A percentile compares a stretch with the other conserved stretches of the same genome.
Evolutionary conservation across 1,284 basidiomycete species (phyloP).

Genomic region (Cryptococcus sp.): DNA sequence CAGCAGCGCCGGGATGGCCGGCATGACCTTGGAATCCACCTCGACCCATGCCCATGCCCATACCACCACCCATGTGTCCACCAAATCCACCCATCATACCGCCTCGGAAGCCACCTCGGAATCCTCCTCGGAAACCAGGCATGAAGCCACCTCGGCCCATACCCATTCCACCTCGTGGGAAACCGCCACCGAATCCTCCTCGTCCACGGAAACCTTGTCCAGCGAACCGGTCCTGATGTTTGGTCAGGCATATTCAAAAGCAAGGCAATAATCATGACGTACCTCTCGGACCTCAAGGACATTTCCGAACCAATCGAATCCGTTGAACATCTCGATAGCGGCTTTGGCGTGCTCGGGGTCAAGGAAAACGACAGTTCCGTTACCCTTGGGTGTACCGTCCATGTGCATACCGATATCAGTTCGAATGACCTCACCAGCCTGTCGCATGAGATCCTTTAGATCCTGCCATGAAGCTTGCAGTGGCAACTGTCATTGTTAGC

Average conservation of each 20-base stretch:
- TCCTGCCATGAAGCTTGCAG: constrained; percentile 98
- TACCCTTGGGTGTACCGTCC: constrained; percentile 90
- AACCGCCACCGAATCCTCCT: constrained; percentile 40
- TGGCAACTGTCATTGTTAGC: constrained; percentile 60
- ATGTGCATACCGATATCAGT: constrained; percentile 89
- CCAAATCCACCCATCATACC: constrained; percentile 56
- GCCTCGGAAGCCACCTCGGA: constrained; percentile 52
- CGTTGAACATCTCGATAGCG: constrained; percentile 91
- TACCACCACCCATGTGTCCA: constrained; percentile 50
- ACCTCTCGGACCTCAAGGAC: constrained; percentile 89
- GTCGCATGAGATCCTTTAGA: constrained; percentile 92
- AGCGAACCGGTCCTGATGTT: constrained; percentile 70
- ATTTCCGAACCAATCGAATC: constrained; percentile 89
- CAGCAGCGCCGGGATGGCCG: constrained; percentile 40
- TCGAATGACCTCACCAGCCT: constrained; percentile 86
- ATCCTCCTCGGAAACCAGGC: constrained; percentile 19
- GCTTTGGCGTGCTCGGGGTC: constrained; percentile 82
- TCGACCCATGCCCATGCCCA: constrained; percentile 51
- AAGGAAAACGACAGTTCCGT: constrained; percentile 91
- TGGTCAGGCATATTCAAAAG: constrained; percentile 1
- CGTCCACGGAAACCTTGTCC: constrained; percentile 22
- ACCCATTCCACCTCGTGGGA: constrained; percentile 55
- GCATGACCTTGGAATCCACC: constrained; percentile 43
- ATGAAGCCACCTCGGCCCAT: constrained; percentile 41
- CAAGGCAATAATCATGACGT: constrained; percentile 19